phyloP scores from a whole-genome alignment of 257 asterid species.

The Solanum okadae region DNA sequence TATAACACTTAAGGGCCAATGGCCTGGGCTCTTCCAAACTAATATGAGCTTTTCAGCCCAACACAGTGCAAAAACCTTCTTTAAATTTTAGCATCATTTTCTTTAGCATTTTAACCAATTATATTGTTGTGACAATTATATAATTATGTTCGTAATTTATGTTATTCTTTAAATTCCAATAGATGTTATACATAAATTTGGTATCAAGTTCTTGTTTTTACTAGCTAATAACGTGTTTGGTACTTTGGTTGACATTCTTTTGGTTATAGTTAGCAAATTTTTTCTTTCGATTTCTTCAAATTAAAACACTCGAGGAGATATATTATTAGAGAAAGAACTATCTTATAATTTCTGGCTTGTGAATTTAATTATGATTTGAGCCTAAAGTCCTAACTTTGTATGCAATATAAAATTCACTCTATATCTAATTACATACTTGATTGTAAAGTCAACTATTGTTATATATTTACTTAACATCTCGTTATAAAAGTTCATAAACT shows the following conservation, averaged over 20 bases:
- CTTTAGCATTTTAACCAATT: background rate
- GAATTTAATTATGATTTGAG: background rate
- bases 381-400: background rate
- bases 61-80: background rate
- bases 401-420: background rate
- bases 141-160: background rate
- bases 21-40: background rate
- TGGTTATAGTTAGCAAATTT: background rate
- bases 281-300: background rate
- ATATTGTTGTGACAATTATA: background rate
- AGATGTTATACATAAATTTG: background rate
- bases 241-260: background rate
- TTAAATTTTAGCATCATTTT: background rate
- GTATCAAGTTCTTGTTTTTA: background rate
- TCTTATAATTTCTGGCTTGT: background rate
- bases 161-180: background rate
- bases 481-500: background rate
- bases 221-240: background rate
- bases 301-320: background rate
- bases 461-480: background rate
- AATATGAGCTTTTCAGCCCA: background rate
- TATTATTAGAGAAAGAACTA: background rate
- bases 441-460: background rate
- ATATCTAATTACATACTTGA: background rate
- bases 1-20: background rate